These are phyloP conservation scores for Capsicum baccatum DNA, from an alignment of 257 asterid genomes.

Conservation along the genomic window DNA sequence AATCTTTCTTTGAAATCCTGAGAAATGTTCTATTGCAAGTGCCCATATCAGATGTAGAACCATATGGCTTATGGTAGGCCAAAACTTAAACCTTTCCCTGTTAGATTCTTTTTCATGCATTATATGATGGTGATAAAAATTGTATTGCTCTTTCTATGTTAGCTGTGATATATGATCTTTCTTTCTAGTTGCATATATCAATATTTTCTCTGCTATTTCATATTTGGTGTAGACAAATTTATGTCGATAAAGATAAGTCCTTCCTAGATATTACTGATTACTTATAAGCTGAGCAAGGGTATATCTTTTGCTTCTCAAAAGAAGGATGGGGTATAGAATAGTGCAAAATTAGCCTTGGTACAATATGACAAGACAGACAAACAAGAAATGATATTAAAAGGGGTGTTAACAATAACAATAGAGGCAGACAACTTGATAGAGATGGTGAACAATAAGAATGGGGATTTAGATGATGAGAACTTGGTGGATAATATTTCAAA, in stretches of 20 bases:
- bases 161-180: conserved; percentile 11
- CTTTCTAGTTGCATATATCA: background rate
- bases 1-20: conserved; percentile 55
- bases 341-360: too few relatives aligned
- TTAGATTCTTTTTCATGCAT: conserved; percentile 18
- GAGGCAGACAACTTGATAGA: too few relatives aligned
- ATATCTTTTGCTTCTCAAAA: background rate
- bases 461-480: too few relatives aligned
- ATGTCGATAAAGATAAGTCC: background rate
- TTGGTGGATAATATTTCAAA: too few relatives aligned
- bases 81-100: conserved; percentile 10
- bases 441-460: too few relatives aligned
- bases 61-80: conserved; percentile 87
- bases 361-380: too few relatives aligned
- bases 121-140: conserved; percentile 15
- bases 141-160: background rate
- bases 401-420: too few relatives aligned
- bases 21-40: conserved; percentile 57
- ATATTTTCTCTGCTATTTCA: background rate
- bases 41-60: conserved; percentile 64
- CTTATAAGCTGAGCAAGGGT: background rate
- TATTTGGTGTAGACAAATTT: background rate
- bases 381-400: too few relatives aligned
- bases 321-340: too few relatives aligned
- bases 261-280: background rate